phyloP scores from a whole-genome alignment of 2,329 filamentous ascomycete species.

The Fusarium mundagurra region DNA sequence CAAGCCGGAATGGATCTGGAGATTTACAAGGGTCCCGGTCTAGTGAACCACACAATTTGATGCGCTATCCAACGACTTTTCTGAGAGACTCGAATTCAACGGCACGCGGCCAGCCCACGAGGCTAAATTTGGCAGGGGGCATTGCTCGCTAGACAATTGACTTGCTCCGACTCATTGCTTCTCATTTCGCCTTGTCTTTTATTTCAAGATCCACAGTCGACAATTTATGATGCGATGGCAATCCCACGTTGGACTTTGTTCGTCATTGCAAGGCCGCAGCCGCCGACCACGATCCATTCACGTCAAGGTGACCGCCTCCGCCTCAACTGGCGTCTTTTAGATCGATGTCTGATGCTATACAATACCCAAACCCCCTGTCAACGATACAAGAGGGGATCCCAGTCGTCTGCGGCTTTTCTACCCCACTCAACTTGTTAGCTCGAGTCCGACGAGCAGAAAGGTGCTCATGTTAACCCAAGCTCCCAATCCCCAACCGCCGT shows the following conservation, averaged over 20 bases:
- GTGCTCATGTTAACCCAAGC: constrained; percentile 30
- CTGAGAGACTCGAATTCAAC: constrained; percentile 31
- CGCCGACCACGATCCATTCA: constrained; percentile 34
- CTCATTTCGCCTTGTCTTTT: constrained; percentile 21
- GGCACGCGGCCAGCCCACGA: constrained; percentile 44
- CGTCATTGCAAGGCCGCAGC: constrained; percentile 34
- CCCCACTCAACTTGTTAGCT: constrained; percentile 32
- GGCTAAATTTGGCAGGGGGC: constrained; percentile 43
- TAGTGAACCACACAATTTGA: constrained; percentile 35
- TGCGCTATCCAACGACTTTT: constrained; percentile 39
- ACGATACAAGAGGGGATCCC: constrained; percentile 32
- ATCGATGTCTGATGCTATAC: constrained; percentile 18
- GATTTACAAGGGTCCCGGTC: constrained; percentile 38
- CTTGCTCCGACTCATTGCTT: constrained; percentile 26
- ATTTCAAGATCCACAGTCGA: constrained; percentile 30
- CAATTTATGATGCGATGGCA: constrained; percentile 12
- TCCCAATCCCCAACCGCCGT: constrained; percentile 41
- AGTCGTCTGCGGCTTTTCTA: constrained; percentile 37
- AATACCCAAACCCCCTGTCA: constrained; percentile 12
- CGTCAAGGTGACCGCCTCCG: constrained; percentile 33
- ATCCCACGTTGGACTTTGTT: constrained; percentile 24
- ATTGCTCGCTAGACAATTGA: constrained; percentile 35
- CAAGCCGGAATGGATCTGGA: constrained; percentile 29
- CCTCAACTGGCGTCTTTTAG: constrained; percentile 24
- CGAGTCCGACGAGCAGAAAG: constrained; percentile 24